These are phyloP conservation scores for Exophiala phaeomuriformis DNA, from an alignment of 2,329 filamentous ascomycete genomes.

Conservation along the genomic window DNA sequence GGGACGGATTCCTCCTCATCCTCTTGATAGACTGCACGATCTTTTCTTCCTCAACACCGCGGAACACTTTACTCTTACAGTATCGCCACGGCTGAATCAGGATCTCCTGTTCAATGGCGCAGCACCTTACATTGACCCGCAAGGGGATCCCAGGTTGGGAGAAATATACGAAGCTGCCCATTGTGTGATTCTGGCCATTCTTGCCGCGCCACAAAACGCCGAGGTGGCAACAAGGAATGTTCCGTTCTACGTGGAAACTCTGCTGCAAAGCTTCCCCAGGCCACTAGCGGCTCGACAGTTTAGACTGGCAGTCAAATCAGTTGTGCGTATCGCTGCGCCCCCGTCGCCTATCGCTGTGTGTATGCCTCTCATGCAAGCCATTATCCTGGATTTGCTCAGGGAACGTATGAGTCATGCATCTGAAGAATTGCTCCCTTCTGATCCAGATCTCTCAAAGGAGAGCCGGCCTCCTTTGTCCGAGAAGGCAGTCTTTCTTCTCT, in stretches of 20 bases:
- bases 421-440: constrained; percentile 42
- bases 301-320: constrained; percentile 75
- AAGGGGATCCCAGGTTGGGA: constrained; percentile 50
- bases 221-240: constrained; percentile 62
- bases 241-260: constrained; percentile 74
- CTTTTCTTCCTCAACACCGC: constrained; percentile 82
- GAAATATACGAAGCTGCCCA: constrained; percentile 86
- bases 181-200: constrained; percentile 68
- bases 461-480: constrained; percentile 54
- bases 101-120: constrained; percentile 67
- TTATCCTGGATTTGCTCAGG: constrained; percentile 68
- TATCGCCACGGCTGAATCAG: constrained; percentile 62
- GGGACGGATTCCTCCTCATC: constrained; percentile 54
- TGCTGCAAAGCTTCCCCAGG: constrained; percentile 70
- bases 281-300: constrained; percentile 80
- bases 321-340: constrained; percentile 73
- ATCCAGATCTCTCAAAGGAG: constrained; percentile 30
- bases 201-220: constrained; percentile 72
- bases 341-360: constrained; percentile 66
- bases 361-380: constrained; percentile 71
- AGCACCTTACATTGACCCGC: constrained; percentile 62
- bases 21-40: constrained; percentile 66
- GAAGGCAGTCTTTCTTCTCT: constrained; percentile 67
- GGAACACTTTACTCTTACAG: constrained; percentile 68
- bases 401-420: constrained; percentile 55